phyloP scores from a whole-genome alignment of 1,284 basidiomycete genomes.

The Melampsora occidentalis region DNA sequence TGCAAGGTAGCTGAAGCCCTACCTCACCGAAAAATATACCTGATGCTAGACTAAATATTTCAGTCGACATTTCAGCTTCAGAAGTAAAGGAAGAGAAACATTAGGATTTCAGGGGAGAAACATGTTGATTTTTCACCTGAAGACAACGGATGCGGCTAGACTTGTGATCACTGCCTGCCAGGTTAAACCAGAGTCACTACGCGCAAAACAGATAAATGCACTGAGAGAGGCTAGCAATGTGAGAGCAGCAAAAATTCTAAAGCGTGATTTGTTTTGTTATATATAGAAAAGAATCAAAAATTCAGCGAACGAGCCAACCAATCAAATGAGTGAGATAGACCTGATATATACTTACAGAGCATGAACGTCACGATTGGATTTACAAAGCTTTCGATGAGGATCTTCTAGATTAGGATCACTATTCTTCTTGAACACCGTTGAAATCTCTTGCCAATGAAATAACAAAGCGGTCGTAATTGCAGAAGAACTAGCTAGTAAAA shows the following conservation, averaged over 20 bases:
- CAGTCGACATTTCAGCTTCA: background rate
- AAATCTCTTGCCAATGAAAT: slow-evolving; percentile 12
- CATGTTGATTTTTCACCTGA: background rate
- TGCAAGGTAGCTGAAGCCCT: slow-evolving; percentile 2
- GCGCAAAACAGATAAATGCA: slow-evolving; percentile 1
- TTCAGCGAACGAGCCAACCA: too few species aligned
- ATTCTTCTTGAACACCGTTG: slow-evolving; percentile 10
- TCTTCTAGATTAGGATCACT: slow-evolving; percentile 13
- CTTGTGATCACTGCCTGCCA: background rate
- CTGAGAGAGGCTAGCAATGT: background rate
- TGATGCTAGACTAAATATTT: background rate
- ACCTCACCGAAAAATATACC: background rate
- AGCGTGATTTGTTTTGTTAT: background rate
- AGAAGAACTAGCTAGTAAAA: slow-evolving; percentile 27
- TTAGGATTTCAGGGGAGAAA: too few species aligned
- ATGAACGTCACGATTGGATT: slow-evolving; percentile 31
- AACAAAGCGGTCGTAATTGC: slow-evolving; percentile 25
- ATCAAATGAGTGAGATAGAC: too few species aligned
- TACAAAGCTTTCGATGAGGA: slow-evolving; percentile 30
- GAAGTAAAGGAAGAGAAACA: background rate
- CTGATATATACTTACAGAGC: slow-evolving; percentile 10
- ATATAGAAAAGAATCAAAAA: background rate
- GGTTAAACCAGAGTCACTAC: background rate
- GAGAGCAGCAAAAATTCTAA: background rate
- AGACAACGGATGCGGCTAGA: background rate